Evolutionary conservation across 495 filamentous ascomycete genomes (phyloP).

Genomic region (Cercophora samala): DNA sequence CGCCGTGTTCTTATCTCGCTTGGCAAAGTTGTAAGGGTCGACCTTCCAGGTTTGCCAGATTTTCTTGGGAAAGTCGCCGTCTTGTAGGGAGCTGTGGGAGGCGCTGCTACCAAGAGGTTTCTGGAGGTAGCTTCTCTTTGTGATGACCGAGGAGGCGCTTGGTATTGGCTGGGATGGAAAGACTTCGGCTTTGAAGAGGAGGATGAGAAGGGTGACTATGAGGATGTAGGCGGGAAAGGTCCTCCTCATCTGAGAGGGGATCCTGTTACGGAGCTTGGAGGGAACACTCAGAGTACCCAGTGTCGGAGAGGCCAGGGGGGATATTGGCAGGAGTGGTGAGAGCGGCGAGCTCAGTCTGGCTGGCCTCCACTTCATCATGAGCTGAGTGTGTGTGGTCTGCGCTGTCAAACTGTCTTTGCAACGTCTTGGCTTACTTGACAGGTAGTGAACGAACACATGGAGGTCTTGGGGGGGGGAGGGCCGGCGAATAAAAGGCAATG

Average conservation of each 20-base stretch:
- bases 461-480: background rate
- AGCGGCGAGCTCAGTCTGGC: constrained; percentile 23
- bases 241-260: constrained; percentile 34
- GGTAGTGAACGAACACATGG: too few relatives aligned
- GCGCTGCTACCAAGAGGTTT: background rate
- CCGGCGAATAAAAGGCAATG: background rate
- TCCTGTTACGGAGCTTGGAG: constrained; percentile 29
- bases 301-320: constrained; percentile 20
- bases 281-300: constrained; percentile 19
- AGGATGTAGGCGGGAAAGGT: constrained; percentile 27
- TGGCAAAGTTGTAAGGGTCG: constrained; percentile 51
- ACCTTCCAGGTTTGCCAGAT: constrained; percentile 67
- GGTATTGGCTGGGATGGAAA: constrained; percentile 11
- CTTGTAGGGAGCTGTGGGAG: background rate
- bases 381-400: background rate
- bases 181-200: constrained; percentile 39
- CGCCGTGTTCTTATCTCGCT: constrained; percentile 48
- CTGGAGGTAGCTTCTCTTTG: constrained; percentile 9
- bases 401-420: background rate
- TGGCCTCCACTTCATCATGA: constrained; percentile 18
- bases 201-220: constrained; percentile 30
- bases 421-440: background rate
- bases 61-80: constrained; percentile 27
- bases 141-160: constrained; percentile 1
- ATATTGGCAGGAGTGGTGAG: constrained; percentile 26